Evolutionary conservation across 495 filamentous ascomycete genomes (phyloP).

Genomic region (Xanthoparmelia taractica): DNA sequence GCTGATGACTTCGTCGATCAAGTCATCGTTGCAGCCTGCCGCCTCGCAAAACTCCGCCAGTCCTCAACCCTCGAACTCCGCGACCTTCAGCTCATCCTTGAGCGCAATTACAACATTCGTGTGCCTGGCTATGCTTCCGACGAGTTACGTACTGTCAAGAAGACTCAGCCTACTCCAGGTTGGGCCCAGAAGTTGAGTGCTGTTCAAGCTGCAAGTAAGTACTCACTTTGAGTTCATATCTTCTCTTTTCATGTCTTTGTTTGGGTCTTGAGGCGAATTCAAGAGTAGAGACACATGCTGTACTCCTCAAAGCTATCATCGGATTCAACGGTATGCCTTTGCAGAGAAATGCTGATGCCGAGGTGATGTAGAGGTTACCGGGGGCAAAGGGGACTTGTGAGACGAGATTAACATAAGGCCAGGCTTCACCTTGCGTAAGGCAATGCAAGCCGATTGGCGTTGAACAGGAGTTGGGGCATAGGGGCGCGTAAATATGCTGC

Average conservation of each 20-base stretch:
- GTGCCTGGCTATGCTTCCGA: conserved; percentile 91
- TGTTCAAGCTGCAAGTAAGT: conserved; percentile 67
- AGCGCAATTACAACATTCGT: conserved; percentile 96
- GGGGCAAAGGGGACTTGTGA: conserved; percentile 31
- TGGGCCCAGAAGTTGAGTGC: conserved; percentile 97
- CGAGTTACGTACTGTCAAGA: conserved; percentile 86
- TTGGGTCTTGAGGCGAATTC: too few species aligned
- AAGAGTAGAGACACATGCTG: too few species aligned
- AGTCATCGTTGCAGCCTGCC: conserved; percentile 77
- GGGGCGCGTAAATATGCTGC: not conserved
- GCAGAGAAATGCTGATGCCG: too few species aligned
- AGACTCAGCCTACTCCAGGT: conserved; percentile 72
- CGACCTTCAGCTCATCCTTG: conserved; percentile 89
- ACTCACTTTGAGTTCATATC: too few species aligned
- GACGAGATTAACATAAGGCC: not conserved
- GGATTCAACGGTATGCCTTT: too few species aligned
- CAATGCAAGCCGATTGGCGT: conserved; percentile 1
- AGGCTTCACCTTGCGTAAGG: not conserved
- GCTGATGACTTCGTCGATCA: conserved; percentile 93
- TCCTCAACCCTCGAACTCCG: conserved; percentile 82
- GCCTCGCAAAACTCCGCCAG: conserved; percentile 84
- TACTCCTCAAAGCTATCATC: too few species aligned
- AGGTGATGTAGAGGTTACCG: conserved; percentile 41
- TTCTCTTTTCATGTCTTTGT: too few species aligned
- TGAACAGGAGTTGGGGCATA: not conserved